Evolutionary conservation across 352 stramenopile genomes (phyloP).

Genomic region (Blastocystis hominis): DNA sequence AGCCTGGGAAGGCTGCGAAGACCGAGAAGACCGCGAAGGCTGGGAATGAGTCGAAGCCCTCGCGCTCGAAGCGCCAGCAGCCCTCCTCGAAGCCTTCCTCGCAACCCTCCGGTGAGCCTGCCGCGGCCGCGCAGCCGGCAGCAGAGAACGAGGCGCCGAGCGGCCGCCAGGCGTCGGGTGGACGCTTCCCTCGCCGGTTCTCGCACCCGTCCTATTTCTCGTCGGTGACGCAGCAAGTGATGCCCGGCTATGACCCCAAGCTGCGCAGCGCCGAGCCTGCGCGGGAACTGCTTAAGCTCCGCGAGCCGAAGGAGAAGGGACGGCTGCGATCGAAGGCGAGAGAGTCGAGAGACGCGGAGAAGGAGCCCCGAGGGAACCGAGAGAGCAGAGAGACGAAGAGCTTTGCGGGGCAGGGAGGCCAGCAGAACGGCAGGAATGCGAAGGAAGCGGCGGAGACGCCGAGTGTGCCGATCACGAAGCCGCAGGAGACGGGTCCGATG

Average conservation of each 20-base stretch:
- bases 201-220: neutral
- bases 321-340: too few relatives aligned
- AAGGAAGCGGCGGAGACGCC: neutral
- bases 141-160: too few relatives aligned
- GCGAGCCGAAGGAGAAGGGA: neutral
- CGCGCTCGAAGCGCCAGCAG: too few relatives aligned
- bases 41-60: too few relatives aligned
- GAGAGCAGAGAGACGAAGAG: neutral
- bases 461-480: neutral
- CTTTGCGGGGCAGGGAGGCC: neutral
- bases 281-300: too few relatives aligned
- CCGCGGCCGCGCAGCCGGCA: too few relatives aligned
- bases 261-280: neutral
- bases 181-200: neutral
- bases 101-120: too few relatives aligned
- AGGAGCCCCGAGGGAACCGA: neutral
- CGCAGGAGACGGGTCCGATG: too few relatives aligned
- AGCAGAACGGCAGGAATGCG: neutral
- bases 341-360: neutral
- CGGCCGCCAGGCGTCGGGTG: neutral
- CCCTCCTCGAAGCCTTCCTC: too few relatives aligned
- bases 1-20: too few relatives aligned
- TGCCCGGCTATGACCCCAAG: neutral
- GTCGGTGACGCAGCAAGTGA: neutral
- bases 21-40: too few relatives aligned